These are phyloP conservation scores for Arthrobotrys megalospora DNA, from an alignment of 2,329 filamentous ascomycete species.

Conservation along the genomic window DNA sequence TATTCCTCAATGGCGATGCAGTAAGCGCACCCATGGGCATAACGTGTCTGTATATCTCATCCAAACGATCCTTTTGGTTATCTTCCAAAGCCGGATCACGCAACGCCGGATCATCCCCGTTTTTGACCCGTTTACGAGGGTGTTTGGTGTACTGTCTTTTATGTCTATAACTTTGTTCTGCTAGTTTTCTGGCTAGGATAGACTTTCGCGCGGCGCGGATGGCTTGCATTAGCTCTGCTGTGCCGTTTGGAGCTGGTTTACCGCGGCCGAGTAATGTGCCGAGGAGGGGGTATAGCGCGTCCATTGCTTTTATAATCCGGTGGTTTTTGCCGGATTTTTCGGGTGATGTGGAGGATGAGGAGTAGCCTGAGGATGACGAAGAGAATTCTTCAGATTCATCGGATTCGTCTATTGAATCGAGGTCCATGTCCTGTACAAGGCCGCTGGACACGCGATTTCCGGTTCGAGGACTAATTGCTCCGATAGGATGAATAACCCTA, in stretches of 20 bases:
- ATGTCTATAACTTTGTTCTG: conserved; percentile 7
- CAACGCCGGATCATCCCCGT: background rate
- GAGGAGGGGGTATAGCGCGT: conserved; percentile 32
- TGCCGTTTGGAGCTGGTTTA: conserved; percentile 21
- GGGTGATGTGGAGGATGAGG: conserved; percentile 8
- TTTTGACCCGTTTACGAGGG: background rate
- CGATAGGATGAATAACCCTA: background rate
- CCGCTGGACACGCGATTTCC: background rate
- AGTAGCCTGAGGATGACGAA: background rate
- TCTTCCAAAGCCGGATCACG: background rate
- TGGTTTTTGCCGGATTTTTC: conserved; percentile 33
- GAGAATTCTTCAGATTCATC: background rate
- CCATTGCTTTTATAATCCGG: conserved; percentile 40
- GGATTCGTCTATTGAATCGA: background rate
- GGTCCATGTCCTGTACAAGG: background rate
- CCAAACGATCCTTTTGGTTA: background rate
- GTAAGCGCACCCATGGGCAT: background rate
- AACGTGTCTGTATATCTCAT: background rate
- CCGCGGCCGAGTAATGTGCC: conserved; percentile 6
- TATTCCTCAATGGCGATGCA: background rate
- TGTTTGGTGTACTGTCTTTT: background rate
- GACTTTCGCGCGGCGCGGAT: conserved; percentile 24
- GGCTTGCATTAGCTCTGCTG: conserved; percentile 16
- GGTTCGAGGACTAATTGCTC: background rate
- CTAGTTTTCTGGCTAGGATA: conserved; percentile 31